phyloP scores from a whole-genome alignment of 2,329 filamentous ascomycete species.

The Emergomyces pasteurianus region DNA sequence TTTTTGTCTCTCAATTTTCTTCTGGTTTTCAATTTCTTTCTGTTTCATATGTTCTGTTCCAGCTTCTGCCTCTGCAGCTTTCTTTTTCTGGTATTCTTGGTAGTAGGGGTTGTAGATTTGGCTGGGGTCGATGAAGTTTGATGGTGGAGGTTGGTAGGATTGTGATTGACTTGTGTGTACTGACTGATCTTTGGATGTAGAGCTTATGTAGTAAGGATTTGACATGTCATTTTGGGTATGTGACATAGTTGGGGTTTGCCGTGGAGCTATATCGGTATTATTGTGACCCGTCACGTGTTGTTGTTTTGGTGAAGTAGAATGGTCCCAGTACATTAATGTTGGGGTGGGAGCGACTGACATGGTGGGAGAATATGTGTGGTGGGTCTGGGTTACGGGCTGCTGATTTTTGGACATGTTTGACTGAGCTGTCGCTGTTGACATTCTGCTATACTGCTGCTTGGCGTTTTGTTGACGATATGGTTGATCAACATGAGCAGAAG shows the following conservation, averaged over 20 bases:
- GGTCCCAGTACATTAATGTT: background rate
- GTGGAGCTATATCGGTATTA: background rate
- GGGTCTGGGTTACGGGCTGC: background rate
- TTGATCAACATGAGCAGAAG: background rate
- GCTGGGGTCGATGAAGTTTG: slow-evolving; percentile 40
- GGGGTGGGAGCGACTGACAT: background rate
- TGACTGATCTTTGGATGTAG: background rate
- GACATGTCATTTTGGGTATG: background rate
- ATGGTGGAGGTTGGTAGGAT: slow-evolving; percentile 10
- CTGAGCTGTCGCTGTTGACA: slow-evolving; percentile 1
- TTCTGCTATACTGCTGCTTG: slow-evolving; percentile 4
- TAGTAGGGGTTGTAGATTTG: slow-evolving; percentile 44
- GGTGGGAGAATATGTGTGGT: background rate
- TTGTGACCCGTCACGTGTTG: background rate
- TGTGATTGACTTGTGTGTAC: background rate
- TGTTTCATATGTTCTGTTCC: slow-evolving; percentile 14
- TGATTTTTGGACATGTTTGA: background rate
- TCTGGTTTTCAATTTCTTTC: slow-evolving; percentile 12
- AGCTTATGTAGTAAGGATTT: background rate
- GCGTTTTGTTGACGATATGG: background rate
- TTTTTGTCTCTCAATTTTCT: slow-evolving; percentile 9
- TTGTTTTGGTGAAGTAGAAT: background rate
- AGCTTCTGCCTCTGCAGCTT: slow-evolving; percentile 24
- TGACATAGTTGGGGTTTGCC: background rate
- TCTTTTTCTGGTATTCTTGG: slow-evolving; percentile 34